Percentiles rank a stretch among this genome's conserved stretches.
These are phyloP conservation scores for Cercospora nicotianae DNA, from an alignment of 2,329 filamentous ascomycete genomes.

Conservation along the genomic window DNA sequence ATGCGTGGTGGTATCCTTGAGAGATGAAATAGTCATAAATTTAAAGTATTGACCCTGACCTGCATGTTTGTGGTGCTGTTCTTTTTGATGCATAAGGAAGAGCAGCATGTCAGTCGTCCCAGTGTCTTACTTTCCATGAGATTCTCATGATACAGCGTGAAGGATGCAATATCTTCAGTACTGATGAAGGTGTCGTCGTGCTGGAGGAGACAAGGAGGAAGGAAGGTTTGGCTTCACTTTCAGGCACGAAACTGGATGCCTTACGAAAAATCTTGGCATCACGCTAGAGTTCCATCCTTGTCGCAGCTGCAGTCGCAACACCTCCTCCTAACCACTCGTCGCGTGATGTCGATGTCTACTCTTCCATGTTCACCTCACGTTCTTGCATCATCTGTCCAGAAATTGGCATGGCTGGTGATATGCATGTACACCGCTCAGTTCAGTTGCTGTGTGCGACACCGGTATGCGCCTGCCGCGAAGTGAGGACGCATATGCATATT, in stretches of 20 bases:
- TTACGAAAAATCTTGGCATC: background rate
- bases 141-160: background rate
- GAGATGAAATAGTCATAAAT: background rate
- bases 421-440: background rate
- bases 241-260: background rate
- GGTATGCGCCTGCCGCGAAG: background rate
- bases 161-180: background rate
- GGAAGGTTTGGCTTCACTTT: background rate
- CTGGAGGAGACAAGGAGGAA: background rate
- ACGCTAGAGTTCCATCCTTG: background rate
- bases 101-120: background rate
- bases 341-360: background rate
- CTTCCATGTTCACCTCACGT: background rate
- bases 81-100: background rate
- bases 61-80: background rate
- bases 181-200: background rate
- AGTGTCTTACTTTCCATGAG: background rate
- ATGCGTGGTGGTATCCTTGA: conserved; percentile 2
- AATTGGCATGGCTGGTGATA: background rate
- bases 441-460: background rate
- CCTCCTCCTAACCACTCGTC: conserved; percentile 1
- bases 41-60: background rate
- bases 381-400: background rate
- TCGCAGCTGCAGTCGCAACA: background rate
- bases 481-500: background rate